Conservation (phyloP, 768 basidiomycete genomes). For the Boletus eberwhitei region DNA sequence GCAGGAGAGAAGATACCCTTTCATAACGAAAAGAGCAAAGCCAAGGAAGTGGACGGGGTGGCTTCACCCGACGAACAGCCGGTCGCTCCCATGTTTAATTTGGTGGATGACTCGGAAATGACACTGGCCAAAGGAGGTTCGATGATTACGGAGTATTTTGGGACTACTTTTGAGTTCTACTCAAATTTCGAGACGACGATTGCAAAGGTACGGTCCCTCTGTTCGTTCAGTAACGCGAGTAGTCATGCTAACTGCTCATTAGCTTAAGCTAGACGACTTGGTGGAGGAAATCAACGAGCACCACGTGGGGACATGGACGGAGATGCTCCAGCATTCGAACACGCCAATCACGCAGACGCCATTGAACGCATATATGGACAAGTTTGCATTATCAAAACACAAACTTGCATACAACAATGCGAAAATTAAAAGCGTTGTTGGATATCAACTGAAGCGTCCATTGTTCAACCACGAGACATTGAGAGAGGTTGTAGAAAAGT, state of each 20-base stretch:
- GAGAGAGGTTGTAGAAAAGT: conserved; percentile 72
- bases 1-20: conserved; percentile 42
- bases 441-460: conserved; percentile 64
- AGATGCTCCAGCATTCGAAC: conserved; percentile 69
- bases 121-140: conserved; percentile 66
- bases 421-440: conserved; percentile 72
- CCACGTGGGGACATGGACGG: conserved; percentile 78
- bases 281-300: conserved; percentile 84
- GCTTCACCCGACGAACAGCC: conserved; percentile 52
- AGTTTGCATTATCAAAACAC: conserved; percentile 67
- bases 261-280: conserved; percentile 66
- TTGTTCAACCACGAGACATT: conserved; percentile 59
- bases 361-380: conserved; percentile 76
- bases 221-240: neutral
- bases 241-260: neutral
- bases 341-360: conserved; percentile 72
- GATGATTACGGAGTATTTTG: conserved; percentile 67
- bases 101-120: conserved; percentile 76
- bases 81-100: conserved; percentile 77
- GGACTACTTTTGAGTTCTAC: conserved; percentile 79
- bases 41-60: conserved; percentile 61
- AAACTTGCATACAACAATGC: conserved; percentile 62
- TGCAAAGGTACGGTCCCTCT: conserved; percentile 49
- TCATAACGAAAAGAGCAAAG: conserved; percentile 65
- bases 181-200: conserved; percentile 63